Conservation (phyloP, 176 grass and related monocot genomes). For the Carex pumila region DNA sequence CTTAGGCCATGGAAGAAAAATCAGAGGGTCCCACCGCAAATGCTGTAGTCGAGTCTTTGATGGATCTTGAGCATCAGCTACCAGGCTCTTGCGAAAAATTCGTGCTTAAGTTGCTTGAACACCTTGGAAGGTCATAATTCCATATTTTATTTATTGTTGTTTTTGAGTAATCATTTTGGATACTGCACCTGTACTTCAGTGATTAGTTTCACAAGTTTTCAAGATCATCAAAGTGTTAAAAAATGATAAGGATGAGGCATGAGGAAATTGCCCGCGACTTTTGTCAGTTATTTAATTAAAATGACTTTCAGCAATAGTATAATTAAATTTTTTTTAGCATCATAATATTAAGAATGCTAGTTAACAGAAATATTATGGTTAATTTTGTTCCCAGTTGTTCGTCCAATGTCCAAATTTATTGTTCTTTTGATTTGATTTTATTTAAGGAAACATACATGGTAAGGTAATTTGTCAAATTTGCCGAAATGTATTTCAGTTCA, state of each 20-base stretch:
- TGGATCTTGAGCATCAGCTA: conserved; percentile 69
- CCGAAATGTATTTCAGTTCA: neutral
- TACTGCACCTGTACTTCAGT: neutral
- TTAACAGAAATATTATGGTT: neutral
- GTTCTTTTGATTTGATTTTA: neutral
- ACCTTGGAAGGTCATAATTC: conserved; percentile 51
- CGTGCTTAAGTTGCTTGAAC: conserved; percentile 52
- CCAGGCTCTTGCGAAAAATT: conserved; percentile 82
- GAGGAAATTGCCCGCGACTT: neutral
- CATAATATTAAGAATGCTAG: neutral
- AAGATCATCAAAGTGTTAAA: conserved; percentile 1
- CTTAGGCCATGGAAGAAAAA: conserved; percentile 60
- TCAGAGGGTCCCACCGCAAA: conserved; percentile 40
- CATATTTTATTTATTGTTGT: neutral
- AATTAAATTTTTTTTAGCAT: neutral
- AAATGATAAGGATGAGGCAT: neutral
- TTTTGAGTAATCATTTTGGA: neutral
- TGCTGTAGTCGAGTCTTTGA: conserved; percentile 64
- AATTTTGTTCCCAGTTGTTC: neutral
- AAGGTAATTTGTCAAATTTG: neutral
- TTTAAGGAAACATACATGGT: neutral
- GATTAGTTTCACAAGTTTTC: neutral
- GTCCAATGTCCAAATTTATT: neutral
- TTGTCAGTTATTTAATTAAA: neutral
- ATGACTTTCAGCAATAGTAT: neutral